Evolutionary conservation across 352 stramenopile genomes (phyloP).

Genomic region (Phytophthora meadii): DNA sequence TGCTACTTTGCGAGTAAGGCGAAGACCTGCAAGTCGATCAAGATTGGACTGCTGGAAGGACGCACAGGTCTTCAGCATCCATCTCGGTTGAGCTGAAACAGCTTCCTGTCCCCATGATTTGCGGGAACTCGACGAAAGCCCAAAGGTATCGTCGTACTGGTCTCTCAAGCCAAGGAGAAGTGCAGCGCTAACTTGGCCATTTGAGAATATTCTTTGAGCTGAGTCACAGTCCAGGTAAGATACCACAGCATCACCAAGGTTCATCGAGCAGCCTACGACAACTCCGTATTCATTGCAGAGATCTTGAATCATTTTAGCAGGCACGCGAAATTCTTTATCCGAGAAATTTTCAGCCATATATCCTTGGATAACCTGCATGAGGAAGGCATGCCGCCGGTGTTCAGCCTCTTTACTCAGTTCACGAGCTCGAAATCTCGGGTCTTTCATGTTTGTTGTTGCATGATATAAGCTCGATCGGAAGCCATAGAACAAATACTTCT

Average conservation of each 20-base stretch:
- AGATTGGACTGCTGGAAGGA: constrained; percentile 66
- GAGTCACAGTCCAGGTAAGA: constrained; percentile 29
- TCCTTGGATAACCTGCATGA: constrained; percentile 76
- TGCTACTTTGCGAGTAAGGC: constrained; percentile 40
- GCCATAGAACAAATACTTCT: constrained; percentile 65
- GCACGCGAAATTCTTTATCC: constrained; percentile 45
- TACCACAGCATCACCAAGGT: constrained; percentile 52
- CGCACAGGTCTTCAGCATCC: constrained; percentile 64
- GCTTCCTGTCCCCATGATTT: neutral
- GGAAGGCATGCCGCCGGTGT: constrained; percentile 54
- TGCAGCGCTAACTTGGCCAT: constrained; percentile 54
- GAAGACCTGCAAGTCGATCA: constrained; percentile 48
- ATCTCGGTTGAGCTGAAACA: constrained; percentile 51
- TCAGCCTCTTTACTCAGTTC: constrained; percentile 51
- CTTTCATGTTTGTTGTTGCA: constrained; percentile 42
- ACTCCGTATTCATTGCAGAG: constrained; percentile 70
- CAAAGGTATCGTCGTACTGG: constrained; percentile 75
- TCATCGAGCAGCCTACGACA: constrained; percentile 64
- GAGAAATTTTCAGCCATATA: constrained; percentile 52
- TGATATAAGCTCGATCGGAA: constrained; percentile 71
- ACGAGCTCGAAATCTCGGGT: constrained; percentile 46
- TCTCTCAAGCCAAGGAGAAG: constrained; percentile 59
- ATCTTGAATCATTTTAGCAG: constrained; percentile 37
- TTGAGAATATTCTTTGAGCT: constrained; percentile 34
- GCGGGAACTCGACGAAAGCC: constrained; percentile 47